Evolutionary conservation across 192 early-diverging fungal genomes (phyloP).

Genomic region (Umbelopsis isabellina): DNA sequence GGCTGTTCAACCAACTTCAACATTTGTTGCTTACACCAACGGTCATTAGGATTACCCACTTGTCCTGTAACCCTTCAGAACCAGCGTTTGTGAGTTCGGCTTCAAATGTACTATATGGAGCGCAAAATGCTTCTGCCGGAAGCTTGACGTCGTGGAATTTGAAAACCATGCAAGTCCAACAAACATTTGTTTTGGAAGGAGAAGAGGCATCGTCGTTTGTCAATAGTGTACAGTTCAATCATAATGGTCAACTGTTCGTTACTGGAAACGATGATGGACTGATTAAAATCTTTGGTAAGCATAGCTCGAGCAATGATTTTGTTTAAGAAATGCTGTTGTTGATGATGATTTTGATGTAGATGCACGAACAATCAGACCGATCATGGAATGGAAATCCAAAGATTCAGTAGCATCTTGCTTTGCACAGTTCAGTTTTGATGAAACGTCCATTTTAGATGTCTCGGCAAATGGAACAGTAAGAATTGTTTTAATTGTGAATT

Average conservation of each 20-base stretch:
- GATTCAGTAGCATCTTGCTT: slow-evolving; percentile 43
- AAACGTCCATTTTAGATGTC: slow-evolving; percentile 58
- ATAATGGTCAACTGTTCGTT: slow-evolving; percentile 65
- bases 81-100: slow-evolving; percentile 57
- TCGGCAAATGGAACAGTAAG: slow-evolving; percentile 42
- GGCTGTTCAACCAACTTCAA: neutral
- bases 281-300: slow-evolving; percentile 57
- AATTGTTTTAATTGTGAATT: neutral
- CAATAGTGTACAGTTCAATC: slow-evolving; percentile 61
- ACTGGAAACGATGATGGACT: slow-evolving; percentile 54
- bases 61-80: slow-evolving; percentile 58
- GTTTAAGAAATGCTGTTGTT: neutral
- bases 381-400: slow-evolving; percentile 56
- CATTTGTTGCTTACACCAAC: neutral
- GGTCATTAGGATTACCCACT: slow-evolving; percentile 43
- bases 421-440: slow-evolving; percentile 67
- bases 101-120: slow-evolving; percentile 8
- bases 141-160: slow-evolving; percentile 56
- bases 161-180: slow-evolving; percentile 53
- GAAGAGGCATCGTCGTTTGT: slow-evolving; percentile 39
- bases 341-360: slow-evolving; percentile 36
- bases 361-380: slow-evolving; percentile 52
- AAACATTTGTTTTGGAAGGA: slow-evolving; percentile 37
- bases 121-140: slow-evolving; percentile 21
- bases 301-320: neutral